Evolutionary conservation across 2,329 filamentous ascomycete genomes (phyloP), one percentile per base, ranked within the genome.

Genomic region (Fusarium sp.): DNA sequence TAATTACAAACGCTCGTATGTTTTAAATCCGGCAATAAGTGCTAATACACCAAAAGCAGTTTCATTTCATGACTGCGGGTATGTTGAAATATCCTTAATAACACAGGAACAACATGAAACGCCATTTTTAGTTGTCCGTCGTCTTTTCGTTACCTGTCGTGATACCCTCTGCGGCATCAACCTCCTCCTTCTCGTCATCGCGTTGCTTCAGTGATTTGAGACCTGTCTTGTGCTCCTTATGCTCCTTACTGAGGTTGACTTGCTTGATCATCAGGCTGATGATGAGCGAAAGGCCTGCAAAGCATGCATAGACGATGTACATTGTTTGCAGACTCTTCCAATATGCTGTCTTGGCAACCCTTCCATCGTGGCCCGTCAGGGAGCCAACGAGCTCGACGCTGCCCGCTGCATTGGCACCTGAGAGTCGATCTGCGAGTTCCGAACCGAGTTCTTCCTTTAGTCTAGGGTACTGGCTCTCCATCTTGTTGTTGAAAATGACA

Each of bases 401-500:
- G 25, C 91, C 86, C 19, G 89, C 86, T 39, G 91, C 89, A 63
- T 86, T 85, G 71, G 83, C 82, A n/a, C 90, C 90, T 7, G 88
- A 86, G 10, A 93, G 85, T 29, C 83, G 76, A 8, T 79, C 73
- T 1, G 89, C 89, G 2, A 86, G 81, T 7, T 86, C 77, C 1
- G 81, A 81, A 1, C 87, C 87, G 0, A 93, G 84, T 8, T 86
- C 80, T 35, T 81, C 75, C 27, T 82, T 80, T 35, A 93, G 84
- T 14, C 78, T 76, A 8, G 82, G 76, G 33, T 86, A 83, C 73
- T 89, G 87, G 51, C 83, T 84, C 71, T 89, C 82, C 90, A 94
- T 93, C 66, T 87, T 83, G 78, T 95, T 94, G 81, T 94, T 91
- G 82, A 95, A 94, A 41, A 95, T 87, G 49, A 94, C 92, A n/a